These are phyloP conservation scores for Ophiorrhiza pumila DNA, from an alignment of 257 asterid genomes.

Conservation along the genomic window DNA sequence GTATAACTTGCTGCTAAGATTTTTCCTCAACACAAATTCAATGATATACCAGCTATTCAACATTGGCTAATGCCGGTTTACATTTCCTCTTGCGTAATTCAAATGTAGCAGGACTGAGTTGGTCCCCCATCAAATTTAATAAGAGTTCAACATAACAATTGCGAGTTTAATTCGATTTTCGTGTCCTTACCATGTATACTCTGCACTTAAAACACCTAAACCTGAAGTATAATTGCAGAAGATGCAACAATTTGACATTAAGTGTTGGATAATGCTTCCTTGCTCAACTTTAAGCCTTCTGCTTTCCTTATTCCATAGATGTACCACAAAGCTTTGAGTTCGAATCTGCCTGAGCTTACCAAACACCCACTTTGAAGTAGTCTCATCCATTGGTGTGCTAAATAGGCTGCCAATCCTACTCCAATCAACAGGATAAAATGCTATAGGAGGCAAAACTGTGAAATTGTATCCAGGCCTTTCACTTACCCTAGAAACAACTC, in stretches of 20 bases:
- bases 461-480: slow-evolving; percentile 59
- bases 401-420: slow-evolving; percentile 59
- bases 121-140: slow-evolving; percentile 3
- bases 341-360: slow-evolving; percentile 56
- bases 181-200: background rate
- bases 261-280: slow-evolving; percentile 66
- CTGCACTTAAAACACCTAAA: background rate
- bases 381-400: slow-evolving; percentile 45
- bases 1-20: background rate
- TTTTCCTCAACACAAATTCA: background rate
- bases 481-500: slow-evolving; percentile 63
- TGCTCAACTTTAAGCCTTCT: slow-evolving; percentile 46
- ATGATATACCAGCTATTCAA: background rate
- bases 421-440: slow-evolving; percentile 97
- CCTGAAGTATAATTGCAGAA: slow-evolving; percentile 31
- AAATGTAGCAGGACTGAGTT: slow-evolving; percentile 16
- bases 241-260: slow-evolving; percentile 44
- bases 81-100: background rate
- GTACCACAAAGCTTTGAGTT: slow-evolving; percentile 54
- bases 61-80: background rate
- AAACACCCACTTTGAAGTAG: slow-evolving; percentile 58
- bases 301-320: slow-evolving; percentile 93
- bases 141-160: background rate
- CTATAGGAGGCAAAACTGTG: slow-evolving; percentile 62
- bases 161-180: background rate